Conservation (phyloP, 2,329 filamentous ascomycete species). For the Mycosphaerella sp. region DNA sequence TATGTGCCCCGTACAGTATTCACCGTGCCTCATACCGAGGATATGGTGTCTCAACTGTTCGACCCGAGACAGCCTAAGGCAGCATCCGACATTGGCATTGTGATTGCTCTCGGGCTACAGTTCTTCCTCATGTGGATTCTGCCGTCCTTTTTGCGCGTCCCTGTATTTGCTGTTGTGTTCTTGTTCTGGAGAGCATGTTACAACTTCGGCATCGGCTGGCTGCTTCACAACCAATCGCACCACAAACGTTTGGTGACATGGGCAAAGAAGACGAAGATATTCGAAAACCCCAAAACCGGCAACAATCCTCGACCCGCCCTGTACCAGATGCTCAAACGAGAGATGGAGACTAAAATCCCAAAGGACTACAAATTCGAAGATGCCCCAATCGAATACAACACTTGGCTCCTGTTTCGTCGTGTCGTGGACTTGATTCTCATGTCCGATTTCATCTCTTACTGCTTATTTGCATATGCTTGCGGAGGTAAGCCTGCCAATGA, state of each 20-base stretch:
- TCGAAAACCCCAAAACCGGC: constrained; percentile 74
- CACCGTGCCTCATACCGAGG: constrained; percentile 88
- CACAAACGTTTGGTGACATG: constrained; percentile 78
- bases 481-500: constrained; percentile 69
- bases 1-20: constrained; percentile 59
- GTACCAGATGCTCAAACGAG: constrained; percentile 75
- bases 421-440: constrained; percentile 96
- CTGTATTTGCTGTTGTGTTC: constrained; percentile 76
- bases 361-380: constrained; percentile 89
- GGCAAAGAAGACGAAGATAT: constrained; percentile 79
- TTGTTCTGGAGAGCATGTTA: constrained; percentile 89
- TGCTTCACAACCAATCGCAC: constrained; percentile 84
- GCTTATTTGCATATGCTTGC: constrained; percentile 88
- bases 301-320: constrained; percentile 75
- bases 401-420: constrained; percentile 92
- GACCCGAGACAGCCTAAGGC: constrained; percentile 96
- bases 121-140: constrained; percentile 68
- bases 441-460: constrained; percentile 98
- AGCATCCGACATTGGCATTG: constrained; percentile 72
- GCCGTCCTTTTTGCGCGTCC: constrained; percentile 61
- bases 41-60: constrained; percentile 97
- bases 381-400: constrained; percentile 96
- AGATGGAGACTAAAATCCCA: constrained; percentile 91
- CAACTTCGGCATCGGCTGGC: constrained; percentile 86
- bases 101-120: constrained; percentile 69